Evolutionary conservation across 768 basidiomycete genomes (phyloP).

Genomic region (Pleurotus ostreatus): DNA sequence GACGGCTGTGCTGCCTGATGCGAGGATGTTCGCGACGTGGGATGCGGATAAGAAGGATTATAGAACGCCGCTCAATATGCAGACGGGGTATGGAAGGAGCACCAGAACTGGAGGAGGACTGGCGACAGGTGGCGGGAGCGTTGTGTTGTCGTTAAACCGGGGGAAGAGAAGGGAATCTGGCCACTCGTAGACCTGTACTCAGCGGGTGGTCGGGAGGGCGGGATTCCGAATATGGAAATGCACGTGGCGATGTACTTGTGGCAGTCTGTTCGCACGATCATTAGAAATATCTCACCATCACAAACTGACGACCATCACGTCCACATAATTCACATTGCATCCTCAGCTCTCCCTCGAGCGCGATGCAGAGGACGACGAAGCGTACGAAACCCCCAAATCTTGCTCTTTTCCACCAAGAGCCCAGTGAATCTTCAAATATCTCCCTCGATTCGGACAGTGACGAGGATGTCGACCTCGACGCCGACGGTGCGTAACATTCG

Average conservation of each 20-base stretch:
- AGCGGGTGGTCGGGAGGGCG: no score
- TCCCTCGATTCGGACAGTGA: not conserved
- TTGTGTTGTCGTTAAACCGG: constrained; percentile 8
- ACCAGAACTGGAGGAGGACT: constrained; percentile 25
- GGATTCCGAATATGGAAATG: no score
- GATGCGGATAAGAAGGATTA: constrained; percentile 52
- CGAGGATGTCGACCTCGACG: not conserved
- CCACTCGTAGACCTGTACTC: not conserved
- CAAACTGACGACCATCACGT: no score
- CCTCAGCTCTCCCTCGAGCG: no score
- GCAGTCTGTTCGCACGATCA: no score
- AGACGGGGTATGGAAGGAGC: not conserved
- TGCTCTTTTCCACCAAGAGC: not conserved
- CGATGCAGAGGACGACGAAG: not conserved
- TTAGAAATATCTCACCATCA: no score
- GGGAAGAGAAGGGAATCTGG: constrained; percentile 6
- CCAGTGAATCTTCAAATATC: not conserved
- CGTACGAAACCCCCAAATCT: not conserved
- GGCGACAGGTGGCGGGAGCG: constrained; percentile 22
- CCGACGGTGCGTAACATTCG: not conserved
- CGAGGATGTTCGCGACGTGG: constrained; percentile 54
- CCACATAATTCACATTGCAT: no score
- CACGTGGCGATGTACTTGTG: no score
- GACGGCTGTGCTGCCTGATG: constrained; percentile 43
- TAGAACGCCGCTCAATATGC: constrained; percentile 27